A percentile compares a stretch with the other conserved stretches of the same genome.
Conservation (phyloP, 306 rosid genomes). For the Medicago arabica region DNA sequence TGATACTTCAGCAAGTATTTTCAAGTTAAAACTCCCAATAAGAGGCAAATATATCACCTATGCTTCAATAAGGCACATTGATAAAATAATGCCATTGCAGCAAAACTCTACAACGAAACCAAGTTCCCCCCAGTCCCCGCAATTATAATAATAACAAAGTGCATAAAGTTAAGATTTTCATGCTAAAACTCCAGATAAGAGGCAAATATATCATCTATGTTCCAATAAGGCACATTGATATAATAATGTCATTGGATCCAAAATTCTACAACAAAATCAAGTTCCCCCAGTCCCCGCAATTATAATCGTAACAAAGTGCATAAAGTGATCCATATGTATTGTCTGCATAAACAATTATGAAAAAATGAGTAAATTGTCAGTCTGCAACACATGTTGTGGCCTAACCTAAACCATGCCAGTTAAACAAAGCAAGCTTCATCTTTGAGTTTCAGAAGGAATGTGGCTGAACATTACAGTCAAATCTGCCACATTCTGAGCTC, state of each 20-base stretch:
- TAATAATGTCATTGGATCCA: too few relatives aligned
- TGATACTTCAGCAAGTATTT: neutral
- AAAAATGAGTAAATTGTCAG: neutral
- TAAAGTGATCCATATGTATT: neutral
- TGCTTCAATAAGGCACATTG: too few relatives aligned
- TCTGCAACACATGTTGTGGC: neutral
- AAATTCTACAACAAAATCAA: slow-evolving; percentile 7
- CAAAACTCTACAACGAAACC: slow-evolving; percentile 5
- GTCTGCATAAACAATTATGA: neutral
- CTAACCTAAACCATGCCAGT: neutral
- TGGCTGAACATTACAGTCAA: neutral
- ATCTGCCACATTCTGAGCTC: neutral
- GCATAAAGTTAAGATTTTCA: neutral
- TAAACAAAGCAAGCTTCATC: too few relatives aligned
- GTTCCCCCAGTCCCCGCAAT: neutral
- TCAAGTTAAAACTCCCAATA: too few relatives aligned
- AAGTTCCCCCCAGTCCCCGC: neutral
- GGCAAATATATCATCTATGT: too few relatives aligned
- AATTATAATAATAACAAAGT: neutral
- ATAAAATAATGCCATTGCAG: too few relatives aligned
- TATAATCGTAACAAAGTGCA: neutral
- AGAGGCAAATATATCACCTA: too few relatives aligned
- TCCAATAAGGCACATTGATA: too few relatives aligned
- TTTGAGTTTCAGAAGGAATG: too few relatives aligned
- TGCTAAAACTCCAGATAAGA: too few relatives aligned